Percentiles rank a stretch among this genome's conserved stretches.
Conservation (phyloP, 2,329 filamentous ascomycete species). For the Neonectria ditissima region DNA sequence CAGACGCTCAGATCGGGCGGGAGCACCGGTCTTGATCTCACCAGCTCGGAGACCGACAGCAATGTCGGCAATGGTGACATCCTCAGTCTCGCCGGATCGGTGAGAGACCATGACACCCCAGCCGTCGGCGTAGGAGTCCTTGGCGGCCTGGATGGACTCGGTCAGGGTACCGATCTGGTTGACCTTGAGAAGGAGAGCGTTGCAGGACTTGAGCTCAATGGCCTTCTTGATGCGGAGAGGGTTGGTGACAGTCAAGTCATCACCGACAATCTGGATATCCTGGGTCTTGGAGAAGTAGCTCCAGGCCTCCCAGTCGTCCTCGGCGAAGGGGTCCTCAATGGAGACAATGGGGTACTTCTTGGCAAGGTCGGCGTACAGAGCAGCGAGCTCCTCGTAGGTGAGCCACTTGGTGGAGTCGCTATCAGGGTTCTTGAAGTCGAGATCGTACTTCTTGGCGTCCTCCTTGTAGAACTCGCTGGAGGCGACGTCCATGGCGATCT, state of each 20-base stretch:
- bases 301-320: constrained; percentile 99
- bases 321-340: constrained; percentile 99
- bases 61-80: constrained; percentile 99
- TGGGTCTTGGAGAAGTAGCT: constrained; percentile 99
- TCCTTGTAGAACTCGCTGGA: constrained; percentile 99
- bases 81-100: constrained; percentile 98
- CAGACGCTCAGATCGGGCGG: constrained; percentile 95
- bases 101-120: constrained; percentile 99
- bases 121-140: constrained; percentile 94
- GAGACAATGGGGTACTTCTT: constrained; percentile 98
- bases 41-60: constrained; percentile 95
- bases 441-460: constrained; percentile 98
- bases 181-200: constrained; percentile 98
- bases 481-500: constrained; percentile 99
- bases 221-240: constrained; percentile 99
- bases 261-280: constrained; percentile 97
- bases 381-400: constrained; percentile 96
- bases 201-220: constrained; percentile 98
- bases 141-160: constrained; percentile 98
- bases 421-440: constrained; percentile 99
- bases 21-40: constrained; percentile 99
- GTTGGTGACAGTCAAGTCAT: constrained; percentile 99
- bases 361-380: constrained; percentile 86
- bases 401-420: constrained; percentile 97
- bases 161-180: constrained; percentile 99